Percentiles rank a stretch among this genome's conserved stretches.
phyloP scores from a whole-genome alignment of 257 asterid species.

The Echium plantagineum region DNA sequence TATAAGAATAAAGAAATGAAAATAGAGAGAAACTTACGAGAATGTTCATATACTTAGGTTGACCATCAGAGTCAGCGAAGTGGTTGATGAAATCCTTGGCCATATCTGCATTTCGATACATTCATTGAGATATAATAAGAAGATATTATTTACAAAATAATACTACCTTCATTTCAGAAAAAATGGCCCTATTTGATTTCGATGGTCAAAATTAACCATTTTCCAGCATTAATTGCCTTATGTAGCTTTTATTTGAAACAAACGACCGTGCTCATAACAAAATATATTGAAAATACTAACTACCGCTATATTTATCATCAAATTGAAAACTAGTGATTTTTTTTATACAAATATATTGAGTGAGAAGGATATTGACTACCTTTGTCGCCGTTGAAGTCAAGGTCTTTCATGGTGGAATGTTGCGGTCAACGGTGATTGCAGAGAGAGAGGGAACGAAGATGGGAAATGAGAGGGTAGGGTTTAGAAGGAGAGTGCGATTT shows the following conservation, averaged over 20 bases:
- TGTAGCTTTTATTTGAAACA: too few species aligned
- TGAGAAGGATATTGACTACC: constrained; percentile 21
- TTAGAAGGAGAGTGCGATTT: constrained; percentile 9
- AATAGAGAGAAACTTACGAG: constrained; percentile 37
- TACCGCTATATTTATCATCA: too few species aligned
- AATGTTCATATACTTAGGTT: constrained; percentile 58
- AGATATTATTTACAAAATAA: too few species aligned
- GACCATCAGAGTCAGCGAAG: constrained; percentile 61
- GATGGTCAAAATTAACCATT: not conserved
- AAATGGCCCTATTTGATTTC: too few species aligned
- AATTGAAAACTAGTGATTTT: too few species aligned
- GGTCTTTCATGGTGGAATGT: constrained; percentile 33
- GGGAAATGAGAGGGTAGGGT: too few species aligned
- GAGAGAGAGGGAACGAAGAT: constrained; percentile 1
- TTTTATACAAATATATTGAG: not conserved
- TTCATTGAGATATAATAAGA: not conserved
- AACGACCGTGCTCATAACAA: too few species aligned
- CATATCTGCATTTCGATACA: constrained; percentile 33
- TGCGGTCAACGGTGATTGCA: constrained; percentile 6
- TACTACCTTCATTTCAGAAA: too few species aligned
- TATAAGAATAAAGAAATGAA: not conserved
- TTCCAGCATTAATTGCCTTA: too few species aligned
- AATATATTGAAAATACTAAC: too few species aligned
- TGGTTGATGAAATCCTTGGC: constrained; percentile 71
- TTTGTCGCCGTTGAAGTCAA: constrained; percentile 59